A percentile compares a stretch with the other conserved stretches of the same genome.
Conservation (phyloP, 2,329 filamentous ascomycete species). For the Fusarium pseudocircinatum region DNA sequence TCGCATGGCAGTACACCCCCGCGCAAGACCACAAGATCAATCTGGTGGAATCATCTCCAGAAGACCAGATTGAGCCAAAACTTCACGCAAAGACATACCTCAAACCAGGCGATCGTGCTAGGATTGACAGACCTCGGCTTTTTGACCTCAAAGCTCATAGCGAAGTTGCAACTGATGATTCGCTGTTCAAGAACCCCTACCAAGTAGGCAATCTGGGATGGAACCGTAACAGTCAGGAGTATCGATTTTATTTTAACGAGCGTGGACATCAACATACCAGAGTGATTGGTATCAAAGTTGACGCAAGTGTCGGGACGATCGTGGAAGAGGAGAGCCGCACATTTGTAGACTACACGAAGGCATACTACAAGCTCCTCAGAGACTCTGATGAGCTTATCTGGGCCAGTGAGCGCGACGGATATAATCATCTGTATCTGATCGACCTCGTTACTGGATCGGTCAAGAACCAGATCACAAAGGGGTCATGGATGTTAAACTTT, state of each 20-base stretch:
- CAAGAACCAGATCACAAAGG: slow-evolving; percentile 41
- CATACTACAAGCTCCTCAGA: slow-evolving; percentile 9
- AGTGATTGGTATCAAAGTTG: slow-evolving; percentile 23
- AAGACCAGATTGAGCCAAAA: slow-evolving; percentile 44
- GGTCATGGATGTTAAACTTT: slow-evolving; percentile 39
- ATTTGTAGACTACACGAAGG: slow-evolving; percentile 41
- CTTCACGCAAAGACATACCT: slow-evolving; percentile 34
- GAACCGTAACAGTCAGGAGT: slow-evolving; percentile 37
- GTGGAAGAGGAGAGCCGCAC: slow-evolving; percentile 41
- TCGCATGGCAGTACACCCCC: slow-evolving; percentile 41
- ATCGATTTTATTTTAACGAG: slow-evolving; percentile 43
- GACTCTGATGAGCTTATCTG: slow-evolving; percentile 40
- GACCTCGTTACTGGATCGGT: slow-evolving; percentile 20
- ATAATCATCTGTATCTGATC: slow-evolving; percentile 44
- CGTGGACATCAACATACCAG: slow-evolving; percentile 41
- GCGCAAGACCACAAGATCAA: slow-evolving; percentile 25
- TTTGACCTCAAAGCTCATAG: slow-evolving; percentile 31
- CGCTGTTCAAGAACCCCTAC: slow-evolving; percentile 40
- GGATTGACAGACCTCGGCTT: slow-evolving; percentile 39
- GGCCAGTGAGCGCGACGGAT: slow-evolving; percentile 44
- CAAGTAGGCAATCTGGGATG: slow-evolving; percentile 35
- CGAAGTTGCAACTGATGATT: slow-evolving; percentile 36
- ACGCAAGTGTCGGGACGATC: slow-evolving; percentile 31
- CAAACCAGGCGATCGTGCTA: slow-evolving; percentile 42
- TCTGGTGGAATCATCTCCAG: slow-evolving; percentile 41